phyloP scores from a whole-genome alignment of 2,329 filamentous ascomycete species.

The Exserohilum turcica region DNA sequence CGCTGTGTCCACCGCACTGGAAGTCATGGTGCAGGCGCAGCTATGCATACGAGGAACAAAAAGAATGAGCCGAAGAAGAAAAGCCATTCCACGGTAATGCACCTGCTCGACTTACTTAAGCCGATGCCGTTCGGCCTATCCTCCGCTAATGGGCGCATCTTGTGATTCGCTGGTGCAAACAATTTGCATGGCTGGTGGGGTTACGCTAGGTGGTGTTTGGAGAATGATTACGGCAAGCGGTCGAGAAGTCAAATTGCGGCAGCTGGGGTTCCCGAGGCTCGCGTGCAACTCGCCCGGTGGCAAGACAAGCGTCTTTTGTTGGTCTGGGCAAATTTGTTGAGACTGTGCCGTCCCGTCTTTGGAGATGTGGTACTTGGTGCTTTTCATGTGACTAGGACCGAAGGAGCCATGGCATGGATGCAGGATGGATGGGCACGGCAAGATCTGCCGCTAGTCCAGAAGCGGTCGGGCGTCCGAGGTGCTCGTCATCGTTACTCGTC shows the following conservation, averaged over 20 bases:
- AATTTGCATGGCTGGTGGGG: slow-evolving; percentile 28
- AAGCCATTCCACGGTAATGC: background rate
- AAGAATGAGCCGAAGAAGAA: slow-evolving; percentile 14
- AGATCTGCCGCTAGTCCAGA: slow-evolving; percentile 18
- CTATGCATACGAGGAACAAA: background rate
- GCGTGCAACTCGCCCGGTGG: background rate
- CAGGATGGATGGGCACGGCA: background rate
- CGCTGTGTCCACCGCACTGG: slow-evolving; percentile 19
- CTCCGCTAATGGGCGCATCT: background rate
- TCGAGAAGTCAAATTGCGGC: background rate
- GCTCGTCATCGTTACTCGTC: slow-evolving; percentile 24
- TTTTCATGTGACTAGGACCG: background rate
- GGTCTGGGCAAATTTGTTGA: background rate
- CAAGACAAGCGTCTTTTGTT: too few species aligned
- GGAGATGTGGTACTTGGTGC: background rate
- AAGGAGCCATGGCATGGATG: background rate
- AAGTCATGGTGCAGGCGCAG: slow-evolving; percentile 26
- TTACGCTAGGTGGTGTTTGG: slow-evolving; percentile 26
- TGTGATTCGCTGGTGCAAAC: slow-evolving; percentile 20
- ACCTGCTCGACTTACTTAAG: slow-evolving; percentile 17
- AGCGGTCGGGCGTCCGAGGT: slow-evolving; percentile 2
- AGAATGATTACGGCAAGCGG: slow-evolving; percentile 10
- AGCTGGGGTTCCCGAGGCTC: slow-evolving; percentile 1
- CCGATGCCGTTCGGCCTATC: slow-evolving; percentile 21
- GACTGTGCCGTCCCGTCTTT: background rate